Evolutionary conservation across 345 rosid genomes (phyloP).

Genomic region (Carallia brachiata): DNA sequence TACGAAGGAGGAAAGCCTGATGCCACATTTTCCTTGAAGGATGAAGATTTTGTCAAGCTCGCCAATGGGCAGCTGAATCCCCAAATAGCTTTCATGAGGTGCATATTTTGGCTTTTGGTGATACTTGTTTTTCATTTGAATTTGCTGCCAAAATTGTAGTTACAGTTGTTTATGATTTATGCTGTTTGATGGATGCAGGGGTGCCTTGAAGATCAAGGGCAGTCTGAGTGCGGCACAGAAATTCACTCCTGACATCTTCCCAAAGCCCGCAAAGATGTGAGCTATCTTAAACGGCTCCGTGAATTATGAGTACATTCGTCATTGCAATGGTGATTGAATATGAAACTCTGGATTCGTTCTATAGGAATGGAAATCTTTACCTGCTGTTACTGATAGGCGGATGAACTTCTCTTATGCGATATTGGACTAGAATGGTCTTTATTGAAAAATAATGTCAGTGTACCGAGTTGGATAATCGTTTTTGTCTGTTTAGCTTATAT

Average conservation of each 20-base stretch:
- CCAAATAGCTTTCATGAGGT: slow-evolving; percentile 97
- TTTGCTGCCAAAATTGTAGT: background rate
- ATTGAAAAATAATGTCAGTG: background rate
- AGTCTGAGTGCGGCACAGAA: slow-evolving; percentile 95
- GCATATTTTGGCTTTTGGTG: background rate
- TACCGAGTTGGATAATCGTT: background rate
- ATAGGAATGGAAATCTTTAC: background rate
- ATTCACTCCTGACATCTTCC: slow-evolving; percentile 95
- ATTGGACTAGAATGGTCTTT: background rate
- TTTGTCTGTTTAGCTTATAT: no score
- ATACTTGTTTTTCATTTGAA: background rate
- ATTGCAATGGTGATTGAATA: background rate
- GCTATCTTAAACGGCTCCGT: background rate
- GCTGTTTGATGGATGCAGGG: slow-evolving; percentile 49
- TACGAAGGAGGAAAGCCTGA: slow-evolving; percentile 93
- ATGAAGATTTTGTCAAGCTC: slow-evolving; percentile 88
- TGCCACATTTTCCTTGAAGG: slow-evolving; percentile 80
- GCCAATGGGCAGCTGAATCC: slow-evolving; percentile 92
- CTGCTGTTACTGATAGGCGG: background rate
- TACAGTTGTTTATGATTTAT: background rate
- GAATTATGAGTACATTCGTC: no score
- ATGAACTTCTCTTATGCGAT: background rate
- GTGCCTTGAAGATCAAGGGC: slow-evolving; percentile 92
- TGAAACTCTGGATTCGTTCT: background rate
- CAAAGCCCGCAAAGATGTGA: slow-evolving; percentile 92